Base-by-base conservation (phyloP, 495 filamentous ascomycete genomes). In the Ramalina peruviana region DNA sequence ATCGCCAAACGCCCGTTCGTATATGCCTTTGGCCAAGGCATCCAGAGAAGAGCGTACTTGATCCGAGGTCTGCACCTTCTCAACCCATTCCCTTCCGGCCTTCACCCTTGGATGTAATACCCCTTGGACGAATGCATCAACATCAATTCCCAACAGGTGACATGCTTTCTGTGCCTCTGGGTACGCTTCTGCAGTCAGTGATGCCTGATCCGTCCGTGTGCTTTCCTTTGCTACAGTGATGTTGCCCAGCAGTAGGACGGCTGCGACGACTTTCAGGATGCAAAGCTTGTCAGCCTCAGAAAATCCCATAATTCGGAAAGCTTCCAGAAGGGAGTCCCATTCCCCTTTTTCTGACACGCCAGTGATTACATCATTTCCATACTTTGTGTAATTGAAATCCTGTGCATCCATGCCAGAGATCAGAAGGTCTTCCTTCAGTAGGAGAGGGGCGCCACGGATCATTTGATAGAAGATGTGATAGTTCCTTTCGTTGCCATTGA, bases 391-490 rank as follows among this genome's bases (percentile, higher is more conserved):
- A 11, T 81, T 76, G 65, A 96, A 99, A 54, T 94, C 86, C 50
- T 88, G 80, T 0, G 89, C 79, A 40, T 81, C 79, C 30, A 85
- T 64, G 40, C 76, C 77, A 30, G 80, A 72, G 1, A 99, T 64
- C 3, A 93, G 67, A 39, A 96, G 81, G 17, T 85, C 80, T 25
- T 81, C 78, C 47, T 80, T 86, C 67, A 88, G 76, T 36, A 70
- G 67, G 4, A 65, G 62, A 55, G 88, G 82, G 1, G 90, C 88
- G 30, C 93, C 93, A 48, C 81, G 81, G 2, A 99, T 65, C 12
- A 99, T 73, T 64, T 99, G 93, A 61, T 99, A 99, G 64, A 99
- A 99, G 25, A 99, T 73, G 62, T 99, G 93, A 60, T 99, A 99
- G 56, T 95, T 99, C 21, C 93, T 75, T 61, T 99, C 93, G 42